Percentiles rank a stretch among this genome's conserved stretches.
Conservation (phyloP, 1,284 basidiomycete species). For the Lentinus polychrous region DNA sequence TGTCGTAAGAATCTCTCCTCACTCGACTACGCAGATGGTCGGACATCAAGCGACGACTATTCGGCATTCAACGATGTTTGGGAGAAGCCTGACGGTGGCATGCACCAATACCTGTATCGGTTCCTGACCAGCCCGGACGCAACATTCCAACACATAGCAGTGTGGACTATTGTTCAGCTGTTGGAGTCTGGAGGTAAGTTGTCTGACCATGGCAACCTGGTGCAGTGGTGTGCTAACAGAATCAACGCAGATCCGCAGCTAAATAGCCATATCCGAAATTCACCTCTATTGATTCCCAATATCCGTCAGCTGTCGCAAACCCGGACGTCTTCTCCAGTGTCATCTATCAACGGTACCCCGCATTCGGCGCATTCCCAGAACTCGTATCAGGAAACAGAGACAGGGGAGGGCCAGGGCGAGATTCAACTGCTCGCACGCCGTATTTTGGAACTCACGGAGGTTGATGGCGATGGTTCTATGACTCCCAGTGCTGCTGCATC, state of each 20-base stretch:
- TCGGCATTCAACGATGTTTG: conserved; percentile 97
- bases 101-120: conserved; percentile 92
- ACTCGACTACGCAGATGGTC: conserved; percentile 56
- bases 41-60: conserved; percentile 87
- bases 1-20: neutral
- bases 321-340: conserved; percentile 63
- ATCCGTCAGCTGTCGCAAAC: conserved; percentile 78
- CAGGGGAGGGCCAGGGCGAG: conserved; percentile 78
- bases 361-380: conserved; percentile 66
- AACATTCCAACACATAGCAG: conserved; percentile 99
- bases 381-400: conserved; percentile 77
- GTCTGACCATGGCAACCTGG: neutral
- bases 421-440: conserved; percentile 80
- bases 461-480: conserved; percentile 52
- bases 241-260: conserved; percentile 68
- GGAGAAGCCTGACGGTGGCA: conserved; percentile 95
- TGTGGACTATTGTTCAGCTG: conserved; percentile 97
- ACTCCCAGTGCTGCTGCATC: conserved; percentile 57
- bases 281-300: conserved; percentile 74
- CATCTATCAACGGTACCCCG: conserved; percentile 64
- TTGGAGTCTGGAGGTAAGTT: conserved; percentile 83
- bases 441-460: conserved; percentile 82
- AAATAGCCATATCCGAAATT: conserved; percentile 83
- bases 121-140: conserved; percentile 94
- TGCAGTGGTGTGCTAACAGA: neutral